Conservation (phyloP, 176 grass and related monocot genomes). For the Cenchrus purpureus region DNA sequence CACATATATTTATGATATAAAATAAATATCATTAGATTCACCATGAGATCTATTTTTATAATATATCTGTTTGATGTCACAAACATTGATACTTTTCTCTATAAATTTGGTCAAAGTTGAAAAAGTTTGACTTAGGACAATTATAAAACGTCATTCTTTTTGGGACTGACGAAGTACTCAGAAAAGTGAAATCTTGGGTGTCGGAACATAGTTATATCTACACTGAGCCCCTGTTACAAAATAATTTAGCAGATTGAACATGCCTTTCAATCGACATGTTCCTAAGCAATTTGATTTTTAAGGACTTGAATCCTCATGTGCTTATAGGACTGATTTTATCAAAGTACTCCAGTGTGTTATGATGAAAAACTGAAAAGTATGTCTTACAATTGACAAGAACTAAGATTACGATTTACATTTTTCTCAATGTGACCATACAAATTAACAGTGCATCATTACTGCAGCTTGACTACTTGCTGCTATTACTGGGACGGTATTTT, state of each 20-base stretch:
- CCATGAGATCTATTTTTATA: too few species aligned
- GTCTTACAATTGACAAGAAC: not conserved
- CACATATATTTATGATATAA: too few species aligned
- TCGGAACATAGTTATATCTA: not conserved
- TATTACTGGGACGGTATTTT: conserved; percentile 73
- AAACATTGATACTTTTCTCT: too few species aligned
- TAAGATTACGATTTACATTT: not conserved
- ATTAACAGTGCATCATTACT: conserved; percentile 23
- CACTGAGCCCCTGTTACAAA: not conserved
- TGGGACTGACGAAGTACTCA: too few species aligned
- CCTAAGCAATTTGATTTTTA: not conserved
- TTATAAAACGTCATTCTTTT: too few species aligned
- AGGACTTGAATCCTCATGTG: not conserved
- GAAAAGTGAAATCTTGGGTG: not conserved
- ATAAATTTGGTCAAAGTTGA: too few species aligned
- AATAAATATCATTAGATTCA: too few species aligned
- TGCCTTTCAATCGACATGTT: not conserved
- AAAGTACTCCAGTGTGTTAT: not conserved
- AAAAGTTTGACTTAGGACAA: too few species aligned
- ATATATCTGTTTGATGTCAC: too few species aligned
- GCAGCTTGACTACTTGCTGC: conserved; percentile 59
- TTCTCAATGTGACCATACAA: not conserved
- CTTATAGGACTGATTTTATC: conserved; percentile 4
- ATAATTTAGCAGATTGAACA: not conserved
- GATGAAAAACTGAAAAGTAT: not conserved